Base-by-base conservation (phyloP, 2,329 filamentous ascomycete species). In the Fusarium hainanense region DNA sequence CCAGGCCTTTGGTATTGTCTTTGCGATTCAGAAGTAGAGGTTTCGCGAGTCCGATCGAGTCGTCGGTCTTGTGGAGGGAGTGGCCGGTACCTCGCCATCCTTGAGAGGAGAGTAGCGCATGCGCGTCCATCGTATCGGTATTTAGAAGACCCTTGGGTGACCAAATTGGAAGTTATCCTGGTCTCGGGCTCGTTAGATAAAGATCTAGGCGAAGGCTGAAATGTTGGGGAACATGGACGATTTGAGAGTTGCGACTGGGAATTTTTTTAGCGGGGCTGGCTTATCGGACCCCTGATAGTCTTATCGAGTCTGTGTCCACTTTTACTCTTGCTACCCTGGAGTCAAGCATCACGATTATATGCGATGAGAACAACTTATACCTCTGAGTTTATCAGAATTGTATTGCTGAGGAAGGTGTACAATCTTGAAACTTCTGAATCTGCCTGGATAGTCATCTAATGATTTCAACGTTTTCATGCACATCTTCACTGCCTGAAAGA, bases 51-150 rank as follows among this genome's bases (percentile, higher is more conserved):
- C 95, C 95, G 66, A 90, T 90, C 54, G 86, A 85, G 78, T 91
- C 90, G 83, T 88, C 85, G 20, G 85, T 89, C 66, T 91, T 88
- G 77, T 97, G 94, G 27, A 98, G 90, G 2, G 94, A 93, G 80
- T 97, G 93, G 69, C 95, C 95, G 40, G 90, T 88, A 71, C 95
- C 95, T 63, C 91, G 89, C 95, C 95, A 98, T 78, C 95, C 95
- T 80, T 97, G 94, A 73, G 89, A 88, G 72, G 90, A 90, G 73
- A 98, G 89, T 74, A 96, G 91, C 74, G 91, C 91, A 79, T 92
- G 87, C 58, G 94, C 92, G 80, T 98, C 88, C 94, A 98, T 98
- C 10, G 18, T 37, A 3, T 25, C 1, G 7, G 3, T 13, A 12
- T 13, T 4, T 7, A 13, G 23, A 7, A 12, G 32, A 8, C n/a